A percentile compares a stretch with the other conserved stretches of the same genome.
Evolutionary conservation across 106 monocot species (phyloP).

Genomic region (Acorus calamus): DNA sequence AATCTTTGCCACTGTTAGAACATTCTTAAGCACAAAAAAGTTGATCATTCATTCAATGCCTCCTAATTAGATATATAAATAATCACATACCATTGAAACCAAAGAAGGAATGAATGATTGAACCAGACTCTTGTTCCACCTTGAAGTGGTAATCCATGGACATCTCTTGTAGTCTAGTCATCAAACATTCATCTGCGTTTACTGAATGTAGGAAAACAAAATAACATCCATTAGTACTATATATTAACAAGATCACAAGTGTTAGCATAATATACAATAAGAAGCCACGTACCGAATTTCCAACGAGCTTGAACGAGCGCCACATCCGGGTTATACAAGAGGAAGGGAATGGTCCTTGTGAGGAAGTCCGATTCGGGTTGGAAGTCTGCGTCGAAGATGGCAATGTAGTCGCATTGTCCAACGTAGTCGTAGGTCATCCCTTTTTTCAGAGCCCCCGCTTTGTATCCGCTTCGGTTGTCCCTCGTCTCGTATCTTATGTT

Average conservation of each 20-base stretch:
- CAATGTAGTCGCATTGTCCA: slow-evolving; percentile 47
- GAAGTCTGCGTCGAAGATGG: slow-evolving; percentile 86
- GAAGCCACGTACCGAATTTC: slow-evolving; percentile 48
- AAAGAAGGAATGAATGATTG: slow-evolving; percentile 46
- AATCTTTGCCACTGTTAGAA: no score
- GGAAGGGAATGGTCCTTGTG: slow-evolving; percentile 47
- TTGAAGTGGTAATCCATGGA: slow-evolving; percentile 90
- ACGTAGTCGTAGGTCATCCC: slow-evolving; percentile 58
- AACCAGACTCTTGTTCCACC: slow-evolving; percentile 71
- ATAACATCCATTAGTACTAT: no score
- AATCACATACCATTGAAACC: slow-evolving; percentile 59
- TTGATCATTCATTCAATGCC: no score
- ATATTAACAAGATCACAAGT: neutral
- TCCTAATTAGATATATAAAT: no score
- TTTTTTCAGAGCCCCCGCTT: slow-evolving; percentile 68
- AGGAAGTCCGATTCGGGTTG: slow-evolving; percentile 64
- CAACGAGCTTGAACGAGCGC: slow-evolving; percentile 83
- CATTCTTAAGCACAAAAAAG: no score
- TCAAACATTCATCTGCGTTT: slow-evolving; percentile 69
- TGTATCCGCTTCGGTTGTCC: slow-evolving; percentile 53
- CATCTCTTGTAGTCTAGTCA: slow-evolving; percentile 85
- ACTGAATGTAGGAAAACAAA: slow-evolving; percentile 12
- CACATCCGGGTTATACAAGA: slow-evolving; percentile 47
- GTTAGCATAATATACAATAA: neutral
- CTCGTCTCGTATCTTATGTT: slow-evolving; percentile 43